Base-by-base conservation (phyloP, 768 basidiomycete species). In the Boletus pseudopeckii region DNA sequence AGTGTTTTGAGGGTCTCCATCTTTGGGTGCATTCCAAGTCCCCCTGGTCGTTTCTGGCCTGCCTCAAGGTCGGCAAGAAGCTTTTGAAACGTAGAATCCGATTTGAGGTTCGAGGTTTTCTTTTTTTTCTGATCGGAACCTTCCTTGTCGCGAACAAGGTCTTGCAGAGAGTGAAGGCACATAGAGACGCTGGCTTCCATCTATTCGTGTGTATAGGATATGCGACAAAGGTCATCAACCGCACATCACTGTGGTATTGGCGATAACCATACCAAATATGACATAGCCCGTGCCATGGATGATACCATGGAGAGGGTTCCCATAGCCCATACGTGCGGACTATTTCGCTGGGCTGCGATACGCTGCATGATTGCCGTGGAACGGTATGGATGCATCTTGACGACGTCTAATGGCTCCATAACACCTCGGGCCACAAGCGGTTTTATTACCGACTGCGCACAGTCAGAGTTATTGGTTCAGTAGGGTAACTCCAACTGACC, bases 21-120 rank as follows among this genome's bases (percentile, higher is more conserved):
- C 75, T 99, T 99, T 4, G 96, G 96, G 71, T 99, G 96, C 49
- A 79, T 67, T 1, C 77, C 68, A 62, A 86, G 84, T 5, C 84
- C 85, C 5, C 59, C 63, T 10, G 63, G 58, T 9, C 71, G 68
- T 26, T 71, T 73, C 49, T 73, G 73, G 64, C 84, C 81, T n/a
- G 63, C 64, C 48, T 89, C 83, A 17, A 95, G 75, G 64, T 90
- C 87, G 34, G 73, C 67, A 59, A 93, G 76, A 26, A 93, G 71
- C 28, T 77, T 78, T 60, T 83, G 80, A 57, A 90, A 91, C 37
- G 77, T 73, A 0, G 80, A 71, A 59, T 88, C 80, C 14, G 78
- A 75, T 38, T 72, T 74, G 39, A 82, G 67, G 52, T 79, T 80
- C 38, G 68, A 72, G 40, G 60, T 56, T 61, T 77, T 83, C 56